These are phyloP conservation scores for Logfia minima DNA, from an alignment of 129 eudicot species.

Conservation along the genomic window DNA sequence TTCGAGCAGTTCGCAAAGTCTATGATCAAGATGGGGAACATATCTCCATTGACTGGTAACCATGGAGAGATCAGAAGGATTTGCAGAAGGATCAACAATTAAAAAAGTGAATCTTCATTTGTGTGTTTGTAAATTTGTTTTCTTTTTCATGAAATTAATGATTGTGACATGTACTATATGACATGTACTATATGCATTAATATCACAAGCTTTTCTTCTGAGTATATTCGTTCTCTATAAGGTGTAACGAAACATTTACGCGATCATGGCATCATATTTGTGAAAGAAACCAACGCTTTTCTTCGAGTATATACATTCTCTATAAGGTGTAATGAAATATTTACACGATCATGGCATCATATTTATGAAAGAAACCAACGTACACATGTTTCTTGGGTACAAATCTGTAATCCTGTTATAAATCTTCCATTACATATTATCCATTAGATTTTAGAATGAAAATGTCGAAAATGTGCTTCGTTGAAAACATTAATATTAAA, in stretches of 20 bases:
- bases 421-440: neutral
- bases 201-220: neutral
- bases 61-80: constrained; percentile 75
- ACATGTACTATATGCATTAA: neutral
- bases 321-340: neutral
- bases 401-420: neutral
- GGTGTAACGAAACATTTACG: neutral
- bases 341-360: neutral
- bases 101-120: constrained; percentile 9
- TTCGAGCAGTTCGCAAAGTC: constrained; percentile 84
- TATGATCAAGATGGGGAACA: constrained; percentile 89
- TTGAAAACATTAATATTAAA: neutral
- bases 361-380: neutral
- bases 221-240: neutral
- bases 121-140: constrained; percentile 21
- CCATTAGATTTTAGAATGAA: neutral
- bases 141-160: constrained; percentile 17
- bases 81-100: constrained; percentile 75
- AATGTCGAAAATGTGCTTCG: neutral
- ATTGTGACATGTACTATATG: constrained; percentile 6
- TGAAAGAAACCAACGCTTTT: neutral
- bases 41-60: constrained; percentile 73
- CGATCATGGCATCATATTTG: neutral
- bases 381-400: neutral
- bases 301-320: neutral